Evolutionary conservation across 2,329 filamentous ascomycete species (phyloP), one percentile per base, ranked within the genome.

Genomic region (Fusarium cyanostomum): DNA sequence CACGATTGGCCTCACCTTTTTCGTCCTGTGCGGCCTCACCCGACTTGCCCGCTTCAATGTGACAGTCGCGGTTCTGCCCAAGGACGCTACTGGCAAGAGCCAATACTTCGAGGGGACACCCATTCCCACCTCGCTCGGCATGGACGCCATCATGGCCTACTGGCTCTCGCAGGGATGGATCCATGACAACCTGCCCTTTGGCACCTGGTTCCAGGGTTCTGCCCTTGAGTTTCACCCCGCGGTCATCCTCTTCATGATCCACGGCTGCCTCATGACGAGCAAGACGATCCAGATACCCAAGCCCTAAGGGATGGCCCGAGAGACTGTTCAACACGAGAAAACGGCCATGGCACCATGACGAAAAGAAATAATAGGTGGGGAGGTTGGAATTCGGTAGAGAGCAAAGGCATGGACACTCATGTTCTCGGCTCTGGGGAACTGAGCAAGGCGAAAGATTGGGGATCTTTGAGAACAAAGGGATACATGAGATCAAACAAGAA

Each of bases 21-120:
- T 98, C 78, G 93, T 98, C 39, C 90, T 99, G 48, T 96, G 92
- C 78, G 95, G 95, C 55, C 87, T 99, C 42, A 96, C 94, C 3
- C 89, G 95, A 45, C 87, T 99, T 10, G 95, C 95, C 41, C 91
- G 95, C 66, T 99, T 99, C 88, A 99, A 99, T 77, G 95, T 99
- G 48, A 98, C 95, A 10, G 94, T 95, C 33, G 85, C 89, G 31
- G 88, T 89, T 68, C 86, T 99, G 11, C 95, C 95, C 62, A 97
- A 98, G 79, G 95, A 99, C 75, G 90, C 88, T 44, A 87, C 86
- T 0, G 95, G 95, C 69, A 99, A 99, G 81, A 92, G 91, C 58
- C 86, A 91, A 73, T 99, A 96, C 80, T 99, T 99, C 70, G 95
- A 99, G 80, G 95, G 95, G 70, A 96, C 94, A 0, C 95, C 95